Base-by-base conservation (phyloP, 1,284 basidiomycete genomes). In the Malassezia cuniculi region DNA sequence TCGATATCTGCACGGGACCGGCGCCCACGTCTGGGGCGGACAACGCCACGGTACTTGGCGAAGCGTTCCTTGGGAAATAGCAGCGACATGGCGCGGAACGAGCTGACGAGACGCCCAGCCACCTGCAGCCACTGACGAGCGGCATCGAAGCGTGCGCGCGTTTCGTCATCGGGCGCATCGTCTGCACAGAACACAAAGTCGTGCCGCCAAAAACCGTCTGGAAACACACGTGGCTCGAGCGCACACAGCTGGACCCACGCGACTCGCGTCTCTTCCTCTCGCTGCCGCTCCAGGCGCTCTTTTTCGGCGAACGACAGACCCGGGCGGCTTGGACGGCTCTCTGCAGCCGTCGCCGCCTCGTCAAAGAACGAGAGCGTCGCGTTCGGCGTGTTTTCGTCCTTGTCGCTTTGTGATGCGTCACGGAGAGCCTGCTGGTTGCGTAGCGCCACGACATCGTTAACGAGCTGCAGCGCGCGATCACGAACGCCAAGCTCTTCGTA, bases 21-120 rank as follows among this genome's bases (percentile, higher is more conserved):
- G 4, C 42, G 36, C 5, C 19, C 30, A 5, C 37, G 36, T 4
- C 42, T 31, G 7, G 37, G 42, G 5, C 37, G 36, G 2, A 45
- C 36, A 11, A 45, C 42, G 22, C 42, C 42, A 2, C 42, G 36
- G 31, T 45, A 45, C 27, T 45, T 45, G 15, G 42, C 39, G 31
- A 40, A 50, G 25, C 79, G 69, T 27, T 78, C 78, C 6, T 79
- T 78, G 48, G 80, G 74, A 60, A 90, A 94, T 49, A 94, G 66
- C 45, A 78, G 77, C 53, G 79, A 75, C 8, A 85, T 87, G 69
- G 85, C 78, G 32, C 87, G 74, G 69, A 87, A 94, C 57, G 78
- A 79, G 51, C 93, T 85, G 11, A 93, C 74, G 34, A 95, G 72
- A 44, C 78, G 81, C 52, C 83, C 81, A 0, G 86, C 85, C 54